Base-by-base conservation (phyloP, 1,139 yeast genomes). In the Candida sp. region DNA sequence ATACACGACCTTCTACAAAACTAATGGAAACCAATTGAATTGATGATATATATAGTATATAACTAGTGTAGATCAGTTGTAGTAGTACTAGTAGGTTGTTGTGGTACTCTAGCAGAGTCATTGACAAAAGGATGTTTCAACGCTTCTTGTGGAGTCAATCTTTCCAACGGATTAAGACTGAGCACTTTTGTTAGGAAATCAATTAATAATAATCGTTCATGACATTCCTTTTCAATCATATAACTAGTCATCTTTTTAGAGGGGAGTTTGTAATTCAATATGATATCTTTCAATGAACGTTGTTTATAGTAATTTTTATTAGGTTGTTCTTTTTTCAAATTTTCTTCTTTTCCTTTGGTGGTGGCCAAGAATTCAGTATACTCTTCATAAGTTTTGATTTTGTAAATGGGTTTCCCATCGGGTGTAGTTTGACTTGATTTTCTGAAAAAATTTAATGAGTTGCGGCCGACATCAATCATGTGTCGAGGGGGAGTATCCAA, bases 121-220 rank as follows among this genome's bases (percentile, higher is more conserved):
- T 53, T 84, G 21, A 93, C 81, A 62, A 95, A 93, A 0, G 98
- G 98, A 66, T 95, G 99, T 64, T 82, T 73, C 22, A 86, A 73
- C 0, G 98, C 99, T 61, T 93, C 97, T 54, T 89, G 97, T 8
- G 99, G 99, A 0, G 97, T 89, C 83, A 97, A 85, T 54, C 99
- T 77, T 61, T 91, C 97, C 55, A 93, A 74, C 0, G 99, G 99
- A 63, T 91, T 91, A 58, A 89, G 66, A 53, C 85, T 88, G 47
- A 93, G 70, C 8, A 88, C 77, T 33, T 96, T 96, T 39, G 74
- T 66, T 41, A 93, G 73, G 57, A 93, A 89, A 61, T 91, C 96
- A 33, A 84, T 73, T 51, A 93, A 74, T 35, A 88, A 73, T 41
- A 75, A 74, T 41, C 98, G 70, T 53, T 87, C 89, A 43, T 75